These are phyloP conservation scores for Oryza meridionalis DNA, from an alignment of 176 grass and related monocot genomes.

Conservation along the genomic window DNA sequence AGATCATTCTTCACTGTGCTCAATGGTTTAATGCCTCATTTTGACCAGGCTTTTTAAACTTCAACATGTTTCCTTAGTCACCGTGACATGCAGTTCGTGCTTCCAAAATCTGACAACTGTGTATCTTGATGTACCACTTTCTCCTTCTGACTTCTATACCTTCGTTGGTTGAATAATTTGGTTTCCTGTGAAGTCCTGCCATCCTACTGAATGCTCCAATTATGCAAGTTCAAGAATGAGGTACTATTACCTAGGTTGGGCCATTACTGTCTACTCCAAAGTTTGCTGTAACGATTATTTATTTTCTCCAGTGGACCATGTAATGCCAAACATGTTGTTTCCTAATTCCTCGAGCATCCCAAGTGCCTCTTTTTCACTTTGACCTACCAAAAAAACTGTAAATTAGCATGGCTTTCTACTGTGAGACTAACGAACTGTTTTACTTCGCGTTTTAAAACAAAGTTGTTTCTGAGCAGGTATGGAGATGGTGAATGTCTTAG, in stretches of 20 bases:
- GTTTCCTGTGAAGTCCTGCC: background rate
- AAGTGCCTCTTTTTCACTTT: background rate
- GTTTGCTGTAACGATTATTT: background rate
- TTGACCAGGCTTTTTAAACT: background rate
- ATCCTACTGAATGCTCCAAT: background rate
- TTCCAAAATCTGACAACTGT: background rate
- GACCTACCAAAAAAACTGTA: background rate
- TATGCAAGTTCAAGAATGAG: background rate
- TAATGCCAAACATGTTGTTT: background rate
- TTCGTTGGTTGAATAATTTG: background rate
- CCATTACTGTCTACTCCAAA: background rate
- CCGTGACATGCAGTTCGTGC: background rate
- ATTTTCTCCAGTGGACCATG: background rate
- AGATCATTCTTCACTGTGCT: background rate
- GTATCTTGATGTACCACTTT: background rate
- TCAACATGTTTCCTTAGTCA: background rate
- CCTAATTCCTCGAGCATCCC: background rate
- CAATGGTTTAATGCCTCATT: background rate
- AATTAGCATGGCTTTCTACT: background rate
- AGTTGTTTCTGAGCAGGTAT: slow-evolving; percentile 56
- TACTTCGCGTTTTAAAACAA: slow-evolving; percentile 5
- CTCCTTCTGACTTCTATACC: background rate
- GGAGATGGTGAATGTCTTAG: slow-evolving; percentile 67
- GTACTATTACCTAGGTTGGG: background rate
- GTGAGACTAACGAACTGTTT: background rate